Base-by-base conservation (phyloP, 1,139 yeast species). In the Suhomyces bolitotheri region DNA sequence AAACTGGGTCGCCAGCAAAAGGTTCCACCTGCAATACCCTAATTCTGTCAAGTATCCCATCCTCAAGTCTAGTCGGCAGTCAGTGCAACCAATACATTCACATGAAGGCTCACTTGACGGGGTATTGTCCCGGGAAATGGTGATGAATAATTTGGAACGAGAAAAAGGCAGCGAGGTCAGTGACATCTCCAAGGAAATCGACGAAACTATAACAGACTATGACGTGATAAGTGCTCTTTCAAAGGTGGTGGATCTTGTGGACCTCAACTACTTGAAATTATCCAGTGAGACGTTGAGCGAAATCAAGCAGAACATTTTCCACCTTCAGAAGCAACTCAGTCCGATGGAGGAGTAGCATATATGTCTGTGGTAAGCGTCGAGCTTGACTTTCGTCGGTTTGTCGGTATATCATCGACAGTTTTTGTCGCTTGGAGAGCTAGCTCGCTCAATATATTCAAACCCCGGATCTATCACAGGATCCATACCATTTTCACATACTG, bases 211-310 rank as follows among this genome's bases (percentile, higher is more conserved):
- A n/a, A 31, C 31, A 9, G 38, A 35, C 12, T 27, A 26, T 12
- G 31, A 27, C 15, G 14, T 35, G 11, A 15, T 20, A 2, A 23
- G n/a, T 23, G 27, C 31, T 11, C 25, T 35, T 14, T 15, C 34
- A 8, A 30, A 16, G 16, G 28, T 35, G 10, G 16, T 35, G 2
- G 34, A 30, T 10, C 22, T 35, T 12, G 23, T 29, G 5, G 31
- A 35, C 6, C 29, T 19, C 9, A 22, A 31, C 2, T 16, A 27
- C 3, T 12, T 35, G 16, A 27, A 35, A 14, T 16, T 35, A n/a
- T 26, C 34, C 7, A 7, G 26, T 2, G 11, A 13, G 2, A 21
- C 37, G 5, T 10, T 37, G 6, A 14, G 16, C 2, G 40, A 37
- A 16, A 27, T 37, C 20, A 24, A 16, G 24, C 26, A 21, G 6